Base-by-base conservation (phyloP, 192 early-diverging fungal species). In the Rhizoclosmatium sp. region DNA sequence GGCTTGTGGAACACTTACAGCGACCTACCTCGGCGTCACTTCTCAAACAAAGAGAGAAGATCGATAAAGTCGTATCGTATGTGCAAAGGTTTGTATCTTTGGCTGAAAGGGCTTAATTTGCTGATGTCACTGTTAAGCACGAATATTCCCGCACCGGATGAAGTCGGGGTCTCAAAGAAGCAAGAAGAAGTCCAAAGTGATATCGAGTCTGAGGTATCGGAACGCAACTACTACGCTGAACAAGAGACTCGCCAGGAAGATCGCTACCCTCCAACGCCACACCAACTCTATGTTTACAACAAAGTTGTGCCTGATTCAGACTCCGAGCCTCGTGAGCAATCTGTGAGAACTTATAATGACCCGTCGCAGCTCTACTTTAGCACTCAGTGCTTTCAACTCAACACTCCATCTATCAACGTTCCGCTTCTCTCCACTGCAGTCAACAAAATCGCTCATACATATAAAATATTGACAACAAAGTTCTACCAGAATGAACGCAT, bases 401-500 rank as follows among this genome's bases (percentile, higher is more conserved):
- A 40, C 9, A 42, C 47, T 40, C 40, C 39, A 41, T 44, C 65
- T 12, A 59, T 86, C 39, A 41, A 69, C 39, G 39, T 42, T 2
- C 16, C 16, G 2, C 77, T 73, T 21, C 65, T 87, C 16, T 73
- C 64, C 3, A 5, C 21, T n/a, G 66, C 59, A 7, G 65, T 86
- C 9, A 82, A 84, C 54, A 82, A 81, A 48, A 75, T 85, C 39
- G 59, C 68, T 51, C 46, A 14, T n/a, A 54, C 47, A 5, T 82
- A 89, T 59, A 51, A 65, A 62, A 82, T 90, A 3, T 68, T 90
- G 19, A 40, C 76, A 10, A 88, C 88, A 2, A 66, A 59, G 10
- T 84, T 90, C 60, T 86, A 78, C 56, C 65, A 87, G 3, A 90
- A 90, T 51, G 82, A 83, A 21, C 69, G 78, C 40, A 90, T 90